Evolutionary conservation across 495 filamentous ascomycete species (phyloP).

Genomic region (Xylaria acuta): DNA sequence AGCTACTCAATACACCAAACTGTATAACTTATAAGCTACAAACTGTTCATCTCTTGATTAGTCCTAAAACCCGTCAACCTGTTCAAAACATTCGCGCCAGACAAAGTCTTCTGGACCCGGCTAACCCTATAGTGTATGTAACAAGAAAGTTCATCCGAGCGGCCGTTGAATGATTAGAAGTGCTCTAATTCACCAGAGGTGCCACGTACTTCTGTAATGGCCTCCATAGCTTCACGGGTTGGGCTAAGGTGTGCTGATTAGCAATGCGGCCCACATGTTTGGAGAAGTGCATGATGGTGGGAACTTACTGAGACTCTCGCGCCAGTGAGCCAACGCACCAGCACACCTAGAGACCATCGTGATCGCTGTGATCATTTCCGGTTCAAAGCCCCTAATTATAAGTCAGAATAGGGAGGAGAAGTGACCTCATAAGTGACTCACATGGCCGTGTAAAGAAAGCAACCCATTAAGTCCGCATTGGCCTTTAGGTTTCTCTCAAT

Average conservation of each 20-base stretch:
- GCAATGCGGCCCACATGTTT: background rate
- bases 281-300: background rate
- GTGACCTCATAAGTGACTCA: background rate
- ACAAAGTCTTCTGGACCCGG: background rate
- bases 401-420: background rate
- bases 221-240: conserved; percentile 41
- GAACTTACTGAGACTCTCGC: conserved; percentile 40
- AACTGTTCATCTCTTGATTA: background rate
- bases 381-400: conserved; percentile 39
- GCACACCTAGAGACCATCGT: conserved; percentile 36
- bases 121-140: background rate
- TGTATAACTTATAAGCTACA: background rate
- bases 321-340: conserved; percentile 43
- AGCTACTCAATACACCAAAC: background rate
- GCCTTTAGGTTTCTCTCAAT: conserved; percentile 53
- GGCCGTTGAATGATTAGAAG: background rate
- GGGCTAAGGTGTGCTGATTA: conserved; percentile 26
- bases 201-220: conserved; percentile 37
- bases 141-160: background rate
- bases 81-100: background rate
- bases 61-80: background rate
- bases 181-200: conserved; percentile 32
- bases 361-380: conserved; percentile 39
- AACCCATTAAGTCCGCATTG: conserved; percentile 65
- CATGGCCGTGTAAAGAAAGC: conserved; percentile 61